phyloP scores from a whole-genome alignment of 805 yeast species.

The Spathaspora arborariae region DNA sequence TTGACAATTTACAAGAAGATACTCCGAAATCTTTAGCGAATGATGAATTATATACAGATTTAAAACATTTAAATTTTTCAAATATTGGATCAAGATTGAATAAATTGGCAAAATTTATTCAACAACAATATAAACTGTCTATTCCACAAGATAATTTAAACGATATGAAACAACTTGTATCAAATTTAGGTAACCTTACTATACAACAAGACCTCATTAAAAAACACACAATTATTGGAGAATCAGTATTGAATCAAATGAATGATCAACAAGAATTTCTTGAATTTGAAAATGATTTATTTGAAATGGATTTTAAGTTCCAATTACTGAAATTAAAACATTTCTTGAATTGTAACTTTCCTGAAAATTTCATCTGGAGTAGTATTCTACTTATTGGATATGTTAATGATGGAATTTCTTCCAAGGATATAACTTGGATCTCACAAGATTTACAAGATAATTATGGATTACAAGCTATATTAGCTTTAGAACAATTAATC shows the following conservation, averaged over 20 bases:
- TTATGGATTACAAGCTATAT: slow-evolving; percentile 57
- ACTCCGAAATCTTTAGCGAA: slow-evolving; percentile 7
- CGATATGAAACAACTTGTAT: slow-evolving; percentile 70
- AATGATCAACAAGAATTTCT: slow-evolving; percentile 41
- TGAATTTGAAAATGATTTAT: slow-evolving; percentile 67
- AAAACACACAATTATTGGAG: slow-evolving; percentile 73
- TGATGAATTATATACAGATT: slow-evolving; percentile 22
- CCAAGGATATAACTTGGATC: slow-evolving; percentile 54
- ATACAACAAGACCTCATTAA: slow-evolving; percentile 63
- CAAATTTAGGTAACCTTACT: slow-evolving; percentile 63
- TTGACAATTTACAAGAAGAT: slow-evolving; percentile 10
- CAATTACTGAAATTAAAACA: slow-evolving; percentile 29
- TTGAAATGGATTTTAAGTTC: slow-evolving; percentile 39
- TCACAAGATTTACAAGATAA: slow-evolving; percentile 54
- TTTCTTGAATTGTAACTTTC: slow-evolving; percentile 36
- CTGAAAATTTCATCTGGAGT: slow-evolving; percentile 44
- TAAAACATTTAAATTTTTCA: slow-evolving; percentile 72
- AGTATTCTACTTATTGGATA: slow-evolving; percentile 56
- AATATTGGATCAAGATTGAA: slow-evolving; percentile 73
- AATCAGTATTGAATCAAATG: slow-evolving; percentile 50
- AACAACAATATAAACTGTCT: slow-evolving; percentile 47
- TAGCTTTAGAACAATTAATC: slow-evolving; percentile 46
- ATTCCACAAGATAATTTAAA: slow-evolving; percentile 12
- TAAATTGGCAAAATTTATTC: slow-evolving; percentile 64
- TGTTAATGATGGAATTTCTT: slow-evolving; percentile 65